Evolutionary conservation across 768 basidiomycete genomes (phyloP), one percentile per base, ranked within the genome.

Genomic region (Mrakia gelida): DNA sequence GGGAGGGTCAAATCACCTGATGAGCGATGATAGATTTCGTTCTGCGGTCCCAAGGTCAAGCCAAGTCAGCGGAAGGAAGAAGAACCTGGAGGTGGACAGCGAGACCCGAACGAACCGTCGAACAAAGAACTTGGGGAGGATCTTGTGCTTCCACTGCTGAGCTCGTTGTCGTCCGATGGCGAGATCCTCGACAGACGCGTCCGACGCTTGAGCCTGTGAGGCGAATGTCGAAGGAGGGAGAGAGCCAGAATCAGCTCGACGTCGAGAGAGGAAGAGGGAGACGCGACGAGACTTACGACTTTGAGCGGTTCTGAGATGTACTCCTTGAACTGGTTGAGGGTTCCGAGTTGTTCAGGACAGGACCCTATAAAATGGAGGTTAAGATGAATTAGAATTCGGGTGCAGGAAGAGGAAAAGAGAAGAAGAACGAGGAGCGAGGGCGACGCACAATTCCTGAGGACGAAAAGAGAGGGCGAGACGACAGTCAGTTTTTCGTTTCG

Each of bases 71-170:
- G 9, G 49, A 52, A 52, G 7, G 18, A 52, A 18, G 4, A 52
- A 9, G 21, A 21, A 0, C 2, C 49, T 2, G 3, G 49, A 13
- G 18, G 45, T 6, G 11, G 45, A 45, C 4, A 45, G 45, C 9
- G 45, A 52, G 49, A 52, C 9, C 7, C 45, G 45, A 16, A 45
- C 49, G 49, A 52, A 52, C 49, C 49, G 49, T 52, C 96, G 86
- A 38, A 95, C 84, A 85, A 96, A 98, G 83, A 93, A 93, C 10
- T 88, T 84, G 0, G 95, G 95, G 3, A 98, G 83, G 18, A 98
- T 81, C 68, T 89, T 88, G 71, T 91, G 87, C 68, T 86, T 88
- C 80, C 98, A 84, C 23, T 89, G 86, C 28, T 84, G 81, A 1
- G 93, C 91, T 34, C 81, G 76, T 68, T 84, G 82, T 38, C 84